A percentile compares a stretch with the other conserved stretches of the same genome.
Conservation (phyloP, 163 green algal genomes). For the Chlamydomonas reinhardtii region DNA sequence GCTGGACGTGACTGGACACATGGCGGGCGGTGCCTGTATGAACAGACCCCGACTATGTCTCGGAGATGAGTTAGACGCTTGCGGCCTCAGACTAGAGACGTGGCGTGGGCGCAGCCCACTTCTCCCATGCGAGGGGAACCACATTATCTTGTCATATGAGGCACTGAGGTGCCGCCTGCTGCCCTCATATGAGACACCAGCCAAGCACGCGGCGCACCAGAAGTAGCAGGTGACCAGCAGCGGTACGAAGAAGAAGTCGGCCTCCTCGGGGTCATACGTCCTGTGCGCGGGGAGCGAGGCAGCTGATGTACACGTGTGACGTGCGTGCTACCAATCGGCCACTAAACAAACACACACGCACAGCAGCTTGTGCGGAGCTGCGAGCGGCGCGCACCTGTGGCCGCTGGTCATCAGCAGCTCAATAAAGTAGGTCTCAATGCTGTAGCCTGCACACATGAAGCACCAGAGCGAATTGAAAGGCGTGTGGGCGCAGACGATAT, state of each 20-base stretch:
- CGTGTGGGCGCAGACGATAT: background rate
- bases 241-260: conserved; percentile 77
- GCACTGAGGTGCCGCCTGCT: background rate
- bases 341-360: background rate
- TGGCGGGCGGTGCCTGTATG: too few relatives aligned
- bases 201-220: too few relatives aligned
- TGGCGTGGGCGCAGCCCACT: too few relatives aligned
- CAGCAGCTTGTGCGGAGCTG: background rate
- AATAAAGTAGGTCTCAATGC: conserved; percentile 63
- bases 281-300: background rate
- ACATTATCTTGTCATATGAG: too few relatives aligned
- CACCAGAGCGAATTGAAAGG: background rate
- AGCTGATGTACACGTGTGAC: background rate
- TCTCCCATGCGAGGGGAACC: too few relatives aligned
- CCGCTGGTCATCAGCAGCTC: conserved; percentile 70
- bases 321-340: too few relatives aligned
- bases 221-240: background rate
- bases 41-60: too few relatives aligned
- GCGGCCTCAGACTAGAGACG: too few relatives aligned
- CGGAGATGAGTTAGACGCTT: too few relatives aligned
- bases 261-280: conserved; percentile 74
- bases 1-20: too few relatives aligned
- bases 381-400: conserved; percentile 47
- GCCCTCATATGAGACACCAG: background rate
- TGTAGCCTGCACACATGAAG: background rate